A percentile compares a stretch with the other conserved stretches of the same genome.
Conservation (phyloP, 345 rosid genomes). For the Erucastrum elatum region DNA sequence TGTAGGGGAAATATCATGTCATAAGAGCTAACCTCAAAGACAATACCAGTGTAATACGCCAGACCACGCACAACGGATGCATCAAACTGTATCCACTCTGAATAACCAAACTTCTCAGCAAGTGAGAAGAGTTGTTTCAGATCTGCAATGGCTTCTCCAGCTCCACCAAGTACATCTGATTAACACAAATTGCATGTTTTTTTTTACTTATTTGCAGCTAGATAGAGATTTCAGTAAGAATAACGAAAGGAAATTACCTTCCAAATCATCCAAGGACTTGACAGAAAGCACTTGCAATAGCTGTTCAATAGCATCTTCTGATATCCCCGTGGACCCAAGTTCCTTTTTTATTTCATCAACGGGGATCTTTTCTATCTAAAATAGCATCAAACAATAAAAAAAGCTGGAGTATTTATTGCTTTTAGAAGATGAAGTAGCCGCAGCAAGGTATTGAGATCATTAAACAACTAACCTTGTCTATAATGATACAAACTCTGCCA, state of each 20-base stretch:
- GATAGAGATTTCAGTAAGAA: slow-evolving; percentile 2
- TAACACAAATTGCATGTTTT: slow-evolving; percentile 11
- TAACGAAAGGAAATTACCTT: slow-evolving; percentile 48
- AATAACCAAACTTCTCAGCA: slow-evolving; percentile 85
- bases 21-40: slow-evolving; percentile 79
- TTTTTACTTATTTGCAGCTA: not conserved
- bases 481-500: slow-evolving; percentile 78
- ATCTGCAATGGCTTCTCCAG: slow-evolving; percentile 84
- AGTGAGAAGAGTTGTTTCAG: slow-evolving; percentile 77
- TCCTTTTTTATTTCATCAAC: slow-evolving; percentile 73
- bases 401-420: not conserved
- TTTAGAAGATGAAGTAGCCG: slow-evolving; percentile 3
- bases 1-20: not conserved
- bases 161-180: slow-evolving; percentile 73
- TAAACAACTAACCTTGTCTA: slow-evolving; percentile 78
- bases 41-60: slow-evolving; percentile 96
- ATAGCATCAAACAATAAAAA: not conserved
- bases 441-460: slow-evolving; percentile 4
- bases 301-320: slow-evolving; percentile 66
- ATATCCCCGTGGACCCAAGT: slow-evolving; percentile 61
- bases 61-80: slow-evolving; percentile 97
- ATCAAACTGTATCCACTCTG: slow-evolving; percentile 96
- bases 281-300: slow-evolving; percentile 72
- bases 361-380: slow-evolving; percentile 71
- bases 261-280: slow-evolving; percentile 73